Base-by-base conservation (phyloP, 2,329 filamentous ascomycete genomes). In the Magnaporthiopsis rhizophila region DNA sequence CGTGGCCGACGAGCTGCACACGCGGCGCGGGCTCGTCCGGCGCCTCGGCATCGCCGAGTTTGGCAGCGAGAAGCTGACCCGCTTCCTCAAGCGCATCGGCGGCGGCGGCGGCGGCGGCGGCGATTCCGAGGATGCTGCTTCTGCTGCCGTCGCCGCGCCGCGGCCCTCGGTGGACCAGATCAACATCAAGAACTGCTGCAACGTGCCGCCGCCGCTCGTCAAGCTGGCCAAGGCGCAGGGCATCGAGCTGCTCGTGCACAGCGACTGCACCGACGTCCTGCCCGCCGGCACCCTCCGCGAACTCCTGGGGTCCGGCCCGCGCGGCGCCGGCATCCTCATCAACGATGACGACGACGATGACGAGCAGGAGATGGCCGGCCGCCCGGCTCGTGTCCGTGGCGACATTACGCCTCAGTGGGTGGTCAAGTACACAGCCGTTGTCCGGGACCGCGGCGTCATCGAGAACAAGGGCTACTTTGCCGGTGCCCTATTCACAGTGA, bases 381-480 rank as follows among this genome's bases (percentile, higher is more conserved):
- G 73, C 64, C 74, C 67, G 67, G 73, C 72, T 63, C 76, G 79
- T 12, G 79, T 96, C 65, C 81, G 84, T 69, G 93, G 92, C 5
- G 87, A 97, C 68, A 83, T 98, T 61, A 84, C 86, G 65, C 93
- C 95, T 34, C 88, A 94, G 74, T 99, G 95, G 94, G 95, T 98
- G 34, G 89, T 94, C 69, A 96, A 98, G 74, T 99, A 99, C 74
- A 97, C 94, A 53, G 95, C 95, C 1, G 94, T 98, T 65, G 91
- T 98, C 57, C 90, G 90, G 75, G 90, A 98, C 74, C 83, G 95
- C 64, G 95, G 95, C 18, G 95, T 99, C 11, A 94, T 99, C 68
- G 95, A 99, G 81, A 97, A 95, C 74, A 99, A 98, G 80, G 95
- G 95, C 9, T 98, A 97, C 76, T 97, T 97, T 80, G 94, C 94